These are phyloP conservation scores for Vanderwaltozyma yarrowii DNA, from an alignment of 805 yeast genomes.

Conservation along the genomic window DNA sequence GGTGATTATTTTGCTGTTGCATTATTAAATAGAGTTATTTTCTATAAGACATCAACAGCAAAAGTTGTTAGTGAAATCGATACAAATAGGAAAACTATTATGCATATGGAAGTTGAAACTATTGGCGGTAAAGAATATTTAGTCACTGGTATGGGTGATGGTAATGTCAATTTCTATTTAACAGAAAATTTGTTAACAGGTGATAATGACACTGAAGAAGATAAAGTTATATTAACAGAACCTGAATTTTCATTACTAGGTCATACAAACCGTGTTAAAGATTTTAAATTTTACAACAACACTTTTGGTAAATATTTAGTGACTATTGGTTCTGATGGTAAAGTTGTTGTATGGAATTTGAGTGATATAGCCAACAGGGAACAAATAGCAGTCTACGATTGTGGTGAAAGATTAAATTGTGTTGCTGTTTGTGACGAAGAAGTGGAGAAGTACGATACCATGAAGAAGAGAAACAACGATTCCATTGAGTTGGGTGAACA, in stretches of 20 bases:
- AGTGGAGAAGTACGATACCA: slow-evolving; percentile 61
- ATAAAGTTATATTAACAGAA: slow-evolving; percentile 17
- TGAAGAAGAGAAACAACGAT: slow-evolving; percentile 50
- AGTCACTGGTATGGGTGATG: slow-evolving; percentile 62
- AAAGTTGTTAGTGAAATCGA: slow-evolving; percentile 44
- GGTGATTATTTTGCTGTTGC: slow-evolving; percentile 78
- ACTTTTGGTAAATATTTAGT: slow-evolving; percentile 41
- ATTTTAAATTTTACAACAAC: slow-evolving; percentile 45
- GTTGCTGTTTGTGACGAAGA: slow-evolving; percentile 65
- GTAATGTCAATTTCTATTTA: slow-evolving; percentile 51
- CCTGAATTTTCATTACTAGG: slow-evolving; percentile 61
- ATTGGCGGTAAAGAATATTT: slow-evolving; percentile 45
- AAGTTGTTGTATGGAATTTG: slow-evolving; percentile 83
- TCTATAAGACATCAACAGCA: slow-evolving; percentile 57
- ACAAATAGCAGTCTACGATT: slow-evolving; percentile 81
- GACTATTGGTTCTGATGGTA: slow-evolving; percentile 89
- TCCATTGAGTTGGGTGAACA: slow-evolving; percentile 49
- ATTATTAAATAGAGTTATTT: slow-evolving; percentile 48
- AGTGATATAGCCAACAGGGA: slow-evolving; percentile 47
- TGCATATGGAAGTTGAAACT: slow-evolving; percentile 49
- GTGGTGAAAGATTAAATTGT: slow-evolving; percentile 88
- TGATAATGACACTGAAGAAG: slow-evolving; percentile 19
- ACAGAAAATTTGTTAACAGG: slow-evolving; percentile 29
- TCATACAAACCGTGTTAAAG: slow-evolving; percentile 81
- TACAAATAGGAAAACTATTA: slow-evolving; percentile 42